phyloP scores from a whole-genome alignment of 345 rosid species.

The Orychophragmus violaceus region DNA sequence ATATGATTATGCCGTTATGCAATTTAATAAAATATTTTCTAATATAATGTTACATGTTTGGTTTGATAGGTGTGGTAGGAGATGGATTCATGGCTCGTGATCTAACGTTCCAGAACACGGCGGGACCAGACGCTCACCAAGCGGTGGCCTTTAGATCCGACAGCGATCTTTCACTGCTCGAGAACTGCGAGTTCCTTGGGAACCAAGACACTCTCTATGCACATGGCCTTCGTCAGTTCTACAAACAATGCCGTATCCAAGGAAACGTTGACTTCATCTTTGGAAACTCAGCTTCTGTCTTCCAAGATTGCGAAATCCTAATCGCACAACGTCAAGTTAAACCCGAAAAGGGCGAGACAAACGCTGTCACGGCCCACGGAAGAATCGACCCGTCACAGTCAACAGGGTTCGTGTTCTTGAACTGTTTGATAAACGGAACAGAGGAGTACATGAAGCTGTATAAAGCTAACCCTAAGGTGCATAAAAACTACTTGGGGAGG shows the following conservation, averaged over 20 bases:
- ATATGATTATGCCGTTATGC: neutral
- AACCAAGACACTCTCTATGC: constrained; percentile 90
- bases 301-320: constrained; percentile 59
- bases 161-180: constrained; percentile 64
- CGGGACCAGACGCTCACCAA: constrained; percentile 79
- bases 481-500: constrained; percentile 68
- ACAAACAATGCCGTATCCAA: constrained; percentile 67
- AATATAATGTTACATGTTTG: neutral
- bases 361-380: constrained; percentile 83
- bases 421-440: constrained; percentile 73
- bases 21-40: too few species aligned
- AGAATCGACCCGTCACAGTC: constrained; percentile 77
- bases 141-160: constrained; percentile 93
- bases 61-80: constrained; percentile 62
- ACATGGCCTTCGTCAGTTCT: constrained; percentile 80
- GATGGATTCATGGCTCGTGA: constrained; percentile 97
- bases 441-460: constrained; percentile 63
- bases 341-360: constrained; percentile 74
- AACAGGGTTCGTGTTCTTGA: constrained; percentile 64
- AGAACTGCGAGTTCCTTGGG: constrained; percentile 84
- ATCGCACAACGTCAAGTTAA: constrained; percentile 57
- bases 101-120: constrained; percentile 72
- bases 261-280: constrained; percentile 96
- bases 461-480: constrained; percentile 52
- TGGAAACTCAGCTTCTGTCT: constrained; percentile 75